Percentiles rank a stretch among this genome's conserved stretches.
These are phyloP conservation scores for Aspergillus persii DNA, from an alignment of 2,329 filamentous ascomycete species.

Conservation along the genomic window DNA sequence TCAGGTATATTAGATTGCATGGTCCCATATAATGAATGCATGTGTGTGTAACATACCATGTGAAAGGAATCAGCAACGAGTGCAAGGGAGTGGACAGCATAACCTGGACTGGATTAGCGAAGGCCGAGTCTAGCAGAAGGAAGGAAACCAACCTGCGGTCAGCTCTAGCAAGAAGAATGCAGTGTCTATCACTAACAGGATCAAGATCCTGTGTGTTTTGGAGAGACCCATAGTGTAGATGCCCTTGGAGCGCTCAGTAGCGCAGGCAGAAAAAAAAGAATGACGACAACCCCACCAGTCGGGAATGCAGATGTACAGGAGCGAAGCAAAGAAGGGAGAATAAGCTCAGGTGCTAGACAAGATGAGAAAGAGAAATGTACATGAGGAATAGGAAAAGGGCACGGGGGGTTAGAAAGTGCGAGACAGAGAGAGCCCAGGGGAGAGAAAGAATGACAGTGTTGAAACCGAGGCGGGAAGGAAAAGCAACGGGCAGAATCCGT, in stretches of 20 bases:
- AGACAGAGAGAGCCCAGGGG: neutral
- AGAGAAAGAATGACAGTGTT: neutral
- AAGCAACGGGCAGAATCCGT: neutral
- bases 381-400: neutral
- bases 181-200: constrained; percentile 87
- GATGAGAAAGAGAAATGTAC: neutral
- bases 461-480: neutral
- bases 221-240: constrained; percentile 70
- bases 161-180: constrained; percentile 90
- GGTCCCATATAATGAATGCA: too few relatives aligned
- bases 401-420: neutral
- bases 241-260: constrained; percentile 21
- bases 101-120: constrained; percentile 50
- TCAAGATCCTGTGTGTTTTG: constrained; percentile 86
- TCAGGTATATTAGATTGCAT: too few relatives aligned
- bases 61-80: constrained; percentile 97
- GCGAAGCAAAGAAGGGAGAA: neutral
- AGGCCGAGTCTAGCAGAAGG: neutral
- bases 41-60: constrained; percentile 64
- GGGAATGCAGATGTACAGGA: neutral
- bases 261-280: constrained; percentile 17
- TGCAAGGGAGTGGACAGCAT: constrained; percentile 85
- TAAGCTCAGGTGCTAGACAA: neutral
- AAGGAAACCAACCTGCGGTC: constrained; percentile 57
- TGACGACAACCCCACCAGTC: neutral